A percentile compares a stretch with the other conserved stretches of the same genome.
These are phyloP conservation scores for Flaveria bidentis DNA, from an alignment of 129 eudicot species.

Conservation along the genomic window DNA sequence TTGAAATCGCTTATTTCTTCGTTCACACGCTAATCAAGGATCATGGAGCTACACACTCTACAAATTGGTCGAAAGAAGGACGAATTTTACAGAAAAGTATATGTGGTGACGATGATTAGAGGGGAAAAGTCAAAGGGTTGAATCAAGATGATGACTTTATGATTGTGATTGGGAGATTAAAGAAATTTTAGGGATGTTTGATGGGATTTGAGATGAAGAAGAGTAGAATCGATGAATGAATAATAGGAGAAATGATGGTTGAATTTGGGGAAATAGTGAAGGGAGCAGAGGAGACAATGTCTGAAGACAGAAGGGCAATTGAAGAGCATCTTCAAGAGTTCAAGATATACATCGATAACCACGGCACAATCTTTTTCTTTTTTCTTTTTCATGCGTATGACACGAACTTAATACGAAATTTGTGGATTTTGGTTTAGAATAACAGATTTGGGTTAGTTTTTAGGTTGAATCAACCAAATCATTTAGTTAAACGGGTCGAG, in stretches of 20 bases:
- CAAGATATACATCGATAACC: constrained; percentile 17
- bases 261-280: constrained; percentile 6
- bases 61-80: constrained; percentile 10
- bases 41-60: constrained; percentile 3
- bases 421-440: too few species aligned
- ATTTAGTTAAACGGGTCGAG: too few species aligned
- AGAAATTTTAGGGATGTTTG: background rate
- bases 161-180: background rate
- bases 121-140: constrained; percentile 19
- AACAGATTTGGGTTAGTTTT: too few species aligned
- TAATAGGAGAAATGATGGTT: constrained; percentile 3
- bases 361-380: too few species aligned
- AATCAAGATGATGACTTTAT: constrained; percentile 5
- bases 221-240: background rate
- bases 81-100: background rate
- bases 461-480: too few species aligned
- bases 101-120: too few species aligned
- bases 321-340: constrained; percentile 20
- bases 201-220: too few species aligned
- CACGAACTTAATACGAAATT: too few species aligned
- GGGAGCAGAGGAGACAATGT: background rate
- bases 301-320: constrained; percentile 19
- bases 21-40: constrained; percentile 6
- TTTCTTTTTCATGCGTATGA: too few species aligned
- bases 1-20: background rate